phyloP scores from a whole-genome alignment of 305 asterid species.

The Solanum hybrid region DNA sequence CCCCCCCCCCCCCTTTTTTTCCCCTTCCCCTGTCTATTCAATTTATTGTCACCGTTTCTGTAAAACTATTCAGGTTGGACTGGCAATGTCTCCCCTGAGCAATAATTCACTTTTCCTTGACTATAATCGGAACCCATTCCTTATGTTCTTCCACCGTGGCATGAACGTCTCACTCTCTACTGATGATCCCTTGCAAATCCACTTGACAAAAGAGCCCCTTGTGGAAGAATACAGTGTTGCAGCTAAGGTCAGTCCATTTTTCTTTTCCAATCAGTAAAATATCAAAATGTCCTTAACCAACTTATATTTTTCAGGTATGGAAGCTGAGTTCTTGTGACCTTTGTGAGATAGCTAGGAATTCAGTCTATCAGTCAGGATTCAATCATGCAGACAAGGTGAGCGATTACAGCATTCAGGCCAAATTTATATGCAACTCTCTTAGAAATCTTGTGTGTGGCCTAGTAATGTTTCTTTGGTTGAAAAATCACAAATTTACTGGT shows the following conservation, averaged over 20 bases:
- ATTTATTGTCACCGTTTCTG: not conserved
- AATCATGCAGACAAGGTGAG: slow-evolving; percentile 74
- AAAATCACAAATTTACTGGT: not conserved
- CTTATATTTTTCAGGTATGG: slow-evolving; percentile 57
- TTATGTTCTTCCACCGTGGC: slow-evolving; percentile 91
- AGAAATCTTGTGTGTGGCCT: not conserved
- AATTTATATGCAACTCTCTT: not conserved
- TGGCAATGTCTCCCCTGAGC: slow-evolving; percentile 95
- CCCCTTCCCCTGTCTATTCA: not conserved
- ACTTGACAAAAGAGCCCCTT: slow-evolving; percentile 85
- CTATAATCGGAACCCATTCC: slow-evolving; percentile 85
- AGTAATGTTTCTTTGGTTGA: not conserved
- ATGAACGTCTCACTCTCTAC: slow-evolving; percentile 75
- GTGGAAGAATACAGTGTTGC: slow-evolving; percentile 97
- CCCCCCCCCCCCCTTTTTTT: not conserved
- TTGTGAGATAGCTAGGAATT: slow-evolving; percentile 87
- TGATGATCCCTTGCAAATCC: slow-evolving; percentile 92
- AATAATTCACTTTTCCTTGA: slow-evolving; percentile 91
- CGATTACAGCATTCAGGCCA: slow-evolving; percentile 1
- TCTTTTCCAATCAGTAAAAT: not conserved
- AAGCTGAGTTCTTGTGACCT: slow-evolving; percentile 92
- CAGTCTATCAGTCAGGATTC: slow-evolving; percentile 95
- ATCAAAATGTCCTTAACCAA: slow-evolving; percentile 1
- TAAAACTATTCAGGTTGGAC: slow-evolving; percentile 53
- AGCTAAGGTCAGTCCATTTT: slow-evolving; percentile 51